These are phyloP conservation scores for Candida corydali DNA, from an alignment of 805 yeast genomes.

Conservation along the genomic window DNA sequence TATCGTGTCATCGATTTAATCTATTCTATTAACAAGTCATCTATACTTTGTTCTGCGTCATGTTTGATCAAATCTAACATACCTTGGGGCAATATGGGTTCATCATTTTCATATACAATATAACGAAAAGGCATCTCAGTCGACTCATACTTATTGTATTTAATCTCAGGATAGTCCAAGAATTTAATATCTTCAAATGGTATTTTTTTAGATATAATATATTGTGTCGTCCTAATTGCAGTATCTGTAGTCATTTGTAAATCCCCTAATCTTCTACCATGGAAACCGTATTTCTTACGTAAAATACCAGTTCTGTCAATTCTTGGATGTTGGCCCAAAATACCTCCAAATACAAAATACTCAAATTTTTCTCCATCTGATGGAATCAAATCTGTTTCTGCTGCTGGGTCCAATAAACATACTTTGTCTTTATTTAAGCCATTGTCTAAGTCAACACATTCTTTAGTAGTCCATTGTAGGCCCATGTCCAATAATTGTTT, in stretches of 20 bases:
- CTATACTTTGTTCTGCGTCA: constrained; percentile 81
- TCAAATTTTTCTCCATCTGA: constrained; percentile 64
- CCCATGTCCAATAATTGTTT: constrained; percentile 52
- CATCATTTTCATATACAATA: constrained; percentile 55
- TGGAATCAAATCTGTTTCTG: constrained; percentile 68
- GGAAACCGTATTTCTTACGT: constrained; percentile 73
- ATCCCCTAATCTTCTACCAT: constrained; percentile 81
- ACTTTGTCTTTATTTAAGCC: constrained; percentile 49
- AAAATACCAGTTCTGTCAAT: constrained; percentile 92
- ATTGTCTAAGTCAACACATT: constrained; percentile 52
- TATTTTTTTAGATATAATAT: constrained; percentile 57
- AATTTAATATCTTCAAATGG: constrained; percentile 72
- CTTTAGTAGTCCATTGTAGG: constrained; percentile 78
- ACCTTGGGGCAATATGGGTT: constrained; percentile 87
- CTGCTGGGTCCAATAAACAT: constrained; percentile 88
- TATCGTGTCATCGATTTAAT: constrained; percentile 18
- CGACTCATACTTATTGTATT: constrained; percentile 82
- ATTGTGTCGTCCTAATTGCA: constrained; percentile 87
- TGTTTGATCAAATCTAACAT: constrained; percentile 82
- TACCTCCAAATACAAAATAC: constrained; percentile 94
- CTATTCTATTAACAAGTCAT: constrained; percentile 51
- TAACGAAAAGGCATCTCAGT: constrained; percentile 98
- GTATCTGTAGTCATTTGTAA: constrained; percentile 98
- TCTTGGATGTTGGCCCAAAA: constrained; percentile 89
- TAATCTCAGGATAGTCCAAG: constrained; percentile 91